Base-by-base conservation (phyloP, 805 yeast genomes). In the Zygosaccharomyces siamensis region DNA sequence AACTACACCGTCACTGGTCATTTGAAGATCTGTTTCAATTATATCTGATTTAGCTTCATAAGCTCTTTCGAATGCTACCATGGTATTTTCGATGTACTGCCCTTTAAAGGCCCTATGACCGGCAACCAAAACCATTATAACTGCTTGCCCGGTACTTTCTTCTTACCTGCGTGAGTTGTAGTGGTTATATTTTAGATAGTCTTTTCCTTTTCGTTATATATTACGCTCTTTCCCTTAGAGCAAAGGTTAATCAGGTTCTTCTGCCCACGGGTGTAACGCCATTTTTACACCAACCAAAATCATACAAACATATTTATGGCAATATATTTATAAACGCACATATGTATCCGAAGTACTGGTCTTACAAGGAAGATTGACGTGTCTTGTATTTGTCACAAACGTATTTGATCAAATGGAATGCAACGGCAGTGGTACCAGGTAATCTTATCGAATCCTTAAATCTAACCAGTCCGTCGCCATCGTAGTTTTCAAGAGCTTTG, bases 11-110 rank as follows among this genome's bases (percentile, higher is more conserved):
- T 80, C 86, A 3, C 59, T 55, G 0, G 81, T 68, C 51, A 79
- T 69, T 57, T 79, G 84, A 27, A 80, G 63, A 57, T 80, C 86
- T 14, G 81, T 75, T 59, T 79, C 84, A 18, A 80, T 69, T 21
- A 73, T 70, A 41, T 66, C 71, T 7, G 72, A 72, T 6, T 75
- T 76, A 11, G 71, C 74, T 14, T 70, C 73, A n/a, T 72, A 61
- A 1, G 80, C 80, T 23, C 72, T 74, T 12, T 73, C 61, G 56
- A 76, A 74, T 0, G 80, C 78, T 4, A 65, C 53, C 14, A 73
- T 41, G 4, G 79, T 73, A 57, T 77, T 77, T 50, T 77, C 81
- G 12, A 78, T 74, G 49, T 62, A 74, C 37, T 64, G 49, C 12
- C 59, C 70, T 27, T 55, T 63, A 48, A 58, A 66, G 30, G 66